phyloP scores from a whole-genome alignment of 2,329 filamentous ascomycete species.

The Penicillium hesseltinei region DNA sequence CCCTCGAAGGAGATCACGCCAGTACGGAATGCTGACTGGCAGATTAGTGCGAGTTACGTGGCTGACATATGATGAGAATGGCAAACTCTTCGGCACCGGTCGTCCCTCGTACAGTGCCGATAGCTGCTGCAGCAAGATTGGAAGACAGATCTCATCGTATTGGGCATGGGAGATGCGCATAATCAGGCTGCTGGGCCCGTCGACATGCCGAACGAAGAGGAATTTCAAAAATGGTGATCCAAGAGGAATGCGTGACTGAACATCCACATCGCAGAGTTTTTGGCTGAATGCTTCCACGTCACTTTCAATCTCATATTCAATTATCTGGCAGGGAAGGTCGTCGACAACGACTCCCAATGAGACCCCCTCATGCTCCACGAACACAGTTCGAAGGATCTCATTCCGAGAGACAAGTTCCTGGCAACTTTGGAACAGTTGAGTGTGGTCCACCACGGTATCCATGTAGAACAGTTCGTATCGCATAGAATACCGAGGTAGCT shows the following conservation, averaged over 20 bases:
- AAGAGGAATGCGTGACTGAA: conserved; percentile 51
- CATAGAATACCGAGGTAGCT: conserved; percentile 58
- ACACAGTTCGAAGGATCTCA: conserved; percentile 61
- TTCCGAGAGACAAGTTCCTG: conserved; percentile 53
- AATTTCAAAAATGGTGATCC: conserved; percentile 58
- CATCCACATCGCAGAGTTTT: conserved; percentile 51
- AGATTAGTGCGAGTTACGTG: conserved; percentile 26
- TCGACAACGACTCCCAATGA: conserved; percentile 10
- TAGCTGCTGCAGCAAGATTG: conserved; percentile 56
- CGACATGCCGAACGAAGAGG: conserved; percentile 43
- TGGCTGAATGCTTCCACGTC: conserved; percentile 48
- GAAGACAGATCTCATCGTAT: conserved; percentile 63
- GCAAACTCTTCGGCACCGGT: conserved; percentile 26
- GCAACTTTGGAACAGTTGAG: conserved; percentile 50
- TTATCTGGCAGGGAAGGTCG: conserved; percentile 44
- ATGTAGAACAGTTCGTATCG: conserved; percentile 63
- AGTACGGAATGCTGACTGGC: conserved; percentile 42
- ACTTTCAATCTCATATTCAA: conserved; percentile 47
- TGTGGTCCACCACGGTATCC: conserved; percentile 46
- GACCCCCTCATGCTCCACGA: conserved; percentile 42
- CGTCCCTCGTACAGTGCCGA: conserved; percentile 46
- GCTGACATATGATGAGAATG: conserved; percentile 41
- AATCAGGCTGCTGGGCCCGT: conserved; percentile 26
- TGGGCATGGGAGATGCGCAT: conserved; percentile 63
- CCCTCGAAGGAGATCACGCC: conserved; percentile 53